phyloP scores from a whole-genome alignment of 106 monocot species.

The Dioscorea alata region DNA sequence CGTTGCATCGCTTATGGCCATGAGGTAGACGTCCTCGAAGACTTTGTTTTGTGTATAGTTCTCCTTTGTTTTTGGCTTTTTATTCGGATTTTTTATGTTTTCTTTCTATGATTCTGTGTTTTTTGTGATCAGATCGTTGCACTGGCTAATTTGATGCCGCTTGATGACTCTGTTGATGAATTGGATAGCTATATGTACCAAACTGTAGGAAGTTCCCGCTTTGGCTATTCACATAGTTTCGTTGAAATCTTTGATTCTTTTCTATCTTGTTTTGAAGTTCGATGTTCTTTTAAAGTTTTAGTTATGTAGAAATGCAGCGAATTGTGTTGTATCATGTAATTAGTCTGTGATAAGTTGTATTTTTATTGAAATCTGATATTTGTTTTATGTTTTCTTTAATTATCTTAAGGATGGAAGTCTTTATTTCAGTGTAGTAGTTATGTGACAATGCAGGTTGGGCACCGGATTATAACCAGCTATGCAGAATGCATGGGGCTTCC shows the following conservation, averaged over 20 bases:
- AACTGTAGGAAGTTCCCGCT: slow-evolving; percentile 45
- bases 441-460: slow-evolving; percentile 57
- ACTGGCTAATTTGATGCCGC: slow-evolving; percentile 84
- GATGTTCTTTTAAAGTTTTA: not conserved
- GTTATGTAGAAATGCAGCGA: not conserved
- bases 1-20: slow-evolving; percentile 87
- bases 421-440: too few species aligned
- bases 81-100: not conserved
- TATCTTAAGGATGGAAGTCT: too few species aligned
- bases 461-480: slow-evolving; percentile 83
- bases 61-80: not conserved
- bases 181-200: slow-evolving; percentile 99
- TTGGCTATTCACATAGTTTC: too few species aligned
- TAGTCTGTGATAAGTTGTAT: not conserved
- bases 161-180: slow-evolving; percentile 89
- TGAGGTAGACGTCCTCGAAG: slow-evolving; percentile 33
- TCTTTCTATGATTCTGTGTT: not conserved
- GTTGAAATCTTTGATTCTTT: not conserved
- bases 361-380: not conserved
- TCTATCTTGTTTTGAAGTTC: not conserved
- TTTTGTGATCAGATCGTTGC: slow-evolving; percentile 59
- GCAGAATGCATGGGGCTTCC: slow-evolving; percentile 97
- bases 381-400: too few species aligned
- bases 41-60: not conserved
- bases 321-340: not conserved